These are phyloP conservation scores for Trichoderma sp. DNA, from an alignment of 2,329 filamentous ascomycete genomes.

Conservation along the genomic window DNA sequence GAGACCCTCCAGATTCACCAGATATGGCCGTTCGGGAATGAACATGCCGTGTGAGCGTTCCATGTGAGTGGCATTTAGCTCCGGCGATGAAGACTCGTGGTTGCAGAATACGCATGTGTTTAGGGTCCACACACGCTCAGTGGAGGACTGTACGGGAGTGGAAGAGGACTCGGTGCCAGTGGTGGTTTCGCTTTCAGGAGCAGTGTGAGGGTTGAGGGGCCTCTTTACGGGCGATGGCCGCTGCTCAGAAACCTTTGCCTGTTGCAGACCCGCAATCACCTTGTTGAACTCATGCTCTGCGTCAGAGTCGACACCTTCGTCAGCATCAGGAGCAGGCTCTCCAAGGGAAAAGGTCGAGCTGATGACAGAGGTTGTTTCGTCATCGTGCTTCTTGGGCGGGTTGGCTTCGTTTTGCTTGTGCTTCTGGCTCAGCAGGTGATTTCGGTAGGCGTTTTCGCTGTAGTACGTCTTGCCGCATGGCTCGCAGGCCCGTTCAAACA, in stretches of 20 bases:
- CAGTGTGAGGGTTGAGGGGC: slow-evolving; percentile 53
- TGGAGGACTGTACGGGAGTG: slow-evolving; percentile 39
- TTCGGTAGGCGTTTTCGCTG: slow-evolving; percentile 93
- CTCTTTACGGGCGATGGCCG: slow-evolving; percentile 55
- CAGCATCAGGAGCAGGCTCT: slow-evolving; percentile 63
- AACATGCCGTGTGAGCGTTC: slow-evolving; percentile 92
- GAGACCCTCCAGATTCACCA: slow-evolving; percentile 80
- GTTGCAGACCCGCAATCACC: slow-evolving; percentile 76
- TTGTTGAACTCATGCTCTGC: slow-evolving; percentile 74
- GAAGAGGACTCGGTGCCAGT: slow-evolving; percentile 49
- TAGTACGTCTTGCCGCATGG: slow-evolving; percentile 91
- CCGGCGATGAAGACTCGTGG: slow-evolving; percentile 71
- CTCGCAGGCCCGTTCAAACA: slow-evolving; percentile 81
- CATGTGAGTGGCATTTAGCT: slow-evolving; percentile 87
- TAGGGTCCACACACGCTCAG: slow-evolving; percentile 47
- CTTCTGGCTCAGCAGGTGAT: slow-evolving; percentile 88
- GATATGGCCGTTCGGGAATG: slow-evolving; percentile 83
- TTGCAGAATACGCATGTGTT: slow-evolving; percentile 87
- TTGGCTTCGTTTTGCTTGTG: slow-evolving; percentile 67
- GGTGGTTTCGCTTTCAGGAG: slow-evolving; percentile 36
- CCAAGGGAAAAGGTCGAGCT: slow-evolving; percentile 91
- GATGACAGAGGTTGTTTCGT: slow-evolving; percentile 79
- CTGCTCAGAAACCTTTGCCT: slow-evolving; percentile 64
- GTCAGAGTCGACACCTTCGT: slow-evolving; percentile 61
- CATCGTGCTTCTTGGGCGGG: slow-evolving; percentile 50